Evolutionary conservation across 2,329 filamentous ascomycete genomes (phyloP), one percentile per base, ranked within the genome.

Genomic region (Hortaea sp.): DNA sequence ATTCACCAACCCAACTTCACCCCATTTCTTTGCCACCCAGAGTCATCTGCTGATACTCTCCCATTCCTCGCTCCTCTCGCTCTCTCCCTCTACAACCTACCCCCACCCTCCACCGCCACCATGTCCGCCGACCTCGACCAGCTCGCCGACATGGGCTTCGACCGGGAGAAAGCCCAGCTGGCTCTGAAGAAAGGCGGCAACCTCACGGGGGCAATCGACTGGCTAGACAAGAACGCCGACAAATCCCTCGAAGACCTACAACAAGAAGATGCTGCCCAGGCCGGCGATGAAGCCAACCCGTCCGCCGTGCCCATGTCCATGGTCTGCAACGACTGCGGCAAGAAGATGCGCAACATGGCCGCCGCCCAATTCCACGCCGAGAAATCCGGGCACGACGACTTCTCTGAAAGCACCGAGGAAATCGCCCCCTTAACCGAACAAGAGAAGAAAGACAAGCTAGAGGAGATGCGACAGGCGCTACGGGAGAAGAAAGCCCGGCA

Each of bases 261-360:
- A 51, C 61, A 62, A 20, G 65, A 68, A 32, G 64, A 67, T 9
- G 58, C 53, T 1, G 47, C 50, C n/a, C 56, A 51, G 53, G 62
- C 60, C 40, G 58, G 58, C 13, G 62, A 64, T 47, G 50, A 58
- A 37, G 59, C 59, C 42, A 73, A 71, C 52, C 71, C 73, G 13
- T 72, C 71, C 5, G 76, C 81, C 5, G 86, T 84, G 49, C 79
- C 83, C 58, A 72, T 78, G 46, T 94, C 88, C 42, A 79, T 97
- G 46, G 77, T 94, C 43, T 98, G 92, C 76, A 92, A 95, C 54
- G 90, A 95, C 47, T 98, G 92, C 63, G 84, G 85, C 62, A 95
- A 95, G 75, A 84, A 81, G 63, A 94, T 98, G 68, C 78, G 86
- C 55, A 87, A 80, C 59, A 79, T 84, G 53, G 81, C 81, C 28